phyloP scores from a whole-genome alignment of 495 filamentous ascomycete species.

The Aspergillus coremiiformis region DNA sequence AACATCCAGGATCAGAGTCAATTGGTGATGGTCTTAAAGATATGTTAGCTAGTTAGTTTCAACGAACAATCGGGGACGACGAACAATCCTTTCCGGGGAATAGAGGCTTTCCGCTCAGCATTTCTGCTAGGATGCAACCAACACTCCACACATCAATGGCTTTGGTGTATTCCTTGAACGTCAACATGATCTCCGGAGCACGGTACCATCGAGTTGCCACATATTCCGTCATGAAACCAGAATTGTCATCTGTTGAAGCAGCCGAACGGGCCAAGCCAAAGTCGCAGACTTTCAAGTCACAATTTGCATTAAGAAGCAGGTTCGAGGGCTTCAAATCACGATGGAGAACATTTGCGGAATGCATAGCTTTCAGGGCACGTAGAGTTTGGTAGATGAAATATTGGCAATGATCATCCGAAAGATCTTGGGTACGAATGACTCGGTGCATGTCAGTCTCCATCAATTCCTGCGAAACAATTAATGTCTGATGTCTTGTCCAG shows the following conservation, averaged over 20 bases:
- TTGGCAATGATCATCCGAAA: slow-evolving; percentile 98
- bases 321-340: slow-evolving; percentile 97
- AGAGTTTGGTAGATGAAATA: slow-evolving; percentile 99
- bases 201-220: slow-evolving; percentile 99
- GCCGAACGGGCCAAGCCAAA: slow-evolving; percentile 93
- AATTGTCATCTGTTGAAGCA: slow-evolving; percentile 94
- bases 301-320: slow-evolving; percentile 94
- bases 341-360: slow-evolving; percentile 97
- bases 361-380: slow-evolving; percentile 97
- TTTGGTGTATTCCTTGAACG: slow-evolving; percentile 99
- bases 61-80: slow-evolving; percentile 23
- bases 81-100: slow-evolving; percentile 99
- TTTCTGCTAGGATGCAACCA: slow-evolving; percentile 98
- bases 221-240: slow-evolving; percentile 99
- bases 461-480: slow-evolving; percentile 58
- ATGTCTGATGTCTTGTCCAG: neutral
- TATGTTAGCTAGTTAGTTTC: slow-evolving; percentile 4
- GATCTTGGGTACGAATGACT: slow-evolving; percentile 96
- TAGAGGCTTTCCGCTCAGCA: slow-evolving; percentile 96
- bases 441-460: slow-evolving; percentile 99
- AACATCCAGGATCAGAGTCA: slow-evolving; percentile 95
- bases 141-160: slow-evolving; percentile 99
- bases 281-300: slow-evolving; percentile 97
- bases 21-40: slow-evolving; percentile 83
- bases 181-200: slow-evolving; percentile 99